phyloP scores from a whole-genome alignment of 2,329 filamentous ascomycete species.

The Nigrospora oryzae region DNA sequence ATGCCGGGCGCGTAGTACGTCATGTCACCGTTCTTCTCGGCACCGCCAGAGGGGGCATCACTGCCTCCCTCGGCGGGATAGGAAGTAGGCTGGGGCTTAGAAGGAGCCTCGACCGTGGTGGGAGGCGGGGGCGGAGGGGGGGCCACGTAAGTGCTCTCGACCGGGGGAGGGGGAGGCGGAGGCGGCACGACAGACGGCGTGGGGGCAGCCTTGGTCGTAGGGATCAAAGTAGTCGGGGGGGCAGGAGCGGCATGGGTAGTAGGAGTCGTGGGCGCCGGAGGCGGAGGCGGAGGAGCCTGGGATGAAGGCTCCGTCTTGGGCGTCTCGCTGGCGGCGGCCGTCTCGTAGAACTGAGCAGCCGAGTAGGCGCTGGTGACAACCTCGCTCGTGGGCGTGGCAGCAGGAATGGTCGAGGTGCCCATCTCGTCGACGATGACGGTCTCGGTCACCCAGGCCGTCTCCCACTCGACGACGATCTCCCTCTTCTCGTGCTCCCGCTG shows the following conservation, averaged over 20 bases:
- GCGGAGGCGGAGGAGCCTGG: conserved; percentile 7
- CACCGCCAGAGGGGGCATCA: conserved; percentile 17
- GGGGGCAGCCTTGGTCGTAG: conserved; percentile 6
- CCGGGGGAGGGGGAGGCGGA: conserved; percentile 4
- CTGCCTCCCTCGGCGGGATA: conserved; percentile 13
- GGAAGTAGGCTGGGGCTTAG: conserved; percentile 7
- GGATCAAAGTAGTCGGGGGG: conserved; percentile 8
- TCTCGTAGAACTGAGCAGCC: conserved; percentile 5
- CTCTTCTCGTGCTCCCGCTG: conserved; percentile 24
- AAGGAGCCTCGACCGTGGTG: neutral
- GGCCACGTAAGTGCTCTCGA: neutral
- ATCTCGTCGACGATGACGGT: conserved; percentile 41
- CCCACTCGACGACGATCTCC: conserved; percentile 34
- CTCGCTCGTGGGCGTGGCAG: conserved; percentile 15
- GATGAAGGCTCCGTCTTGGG: neutral
- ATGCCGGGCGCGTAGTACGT: conserved; percentile 67
- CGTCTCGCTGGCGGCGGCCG: conserved; percentile 10
- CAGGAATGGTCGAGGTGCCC: conserved; percentile 20
- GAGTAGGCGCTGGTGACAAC: conserved; percentile 11
- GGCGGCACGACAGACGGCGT: conserved; percentile 6
- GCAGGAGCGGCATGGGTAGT: conserved; percentile 7
- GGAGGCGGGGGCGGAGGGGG: neutral
- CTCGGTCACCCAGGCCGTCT: conserved; percentile 41
- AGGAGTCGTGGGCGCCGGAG: neutral
- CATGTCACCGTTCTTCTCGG: conserved; percentile 47